Evolutionary conservation across 495 filamentous ascomycete genomes (phyloP), one percentile per base, ranked within the genome.

Genomic region (Aspergillus cristatus): DNA sequence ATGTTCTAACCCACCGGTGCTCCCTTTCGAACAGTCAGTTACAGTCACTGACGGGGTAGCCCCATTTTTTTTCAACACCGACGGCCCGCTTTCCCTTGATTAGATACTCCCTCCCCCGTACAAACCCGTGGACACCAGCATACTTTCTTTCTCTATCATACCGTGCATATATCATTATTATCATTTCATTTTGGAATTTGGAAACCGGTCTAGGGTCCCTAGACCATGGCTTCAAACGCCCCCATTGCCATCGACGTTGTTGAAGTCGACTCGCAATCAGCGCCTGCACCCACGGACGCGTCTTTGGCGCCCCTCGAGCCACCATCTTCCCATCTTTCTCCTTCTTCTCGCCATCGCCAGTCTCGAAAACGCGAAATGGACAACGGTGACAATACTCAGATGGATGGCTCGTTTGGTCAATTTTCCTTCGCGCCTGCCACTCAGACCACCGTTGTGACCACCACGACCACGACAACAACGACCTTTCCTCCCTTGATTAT

Each of bases 381-480:
- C 25, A 50, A 58, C 31, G 51, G 42, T 18, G 51, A 60, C 18
- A 32, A 30, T 18, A 41, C 7, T 2, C 20, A 8, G 20, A 8
- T 4, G 20, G 38, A 32, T 32, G 47, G 45, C 34, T 68, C 63
- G 26, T 49, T 84, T 38, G 82, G 72, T 8, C 76, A 81, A 48
- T 74, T 86, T 38, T 81, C 79, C 11, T 81, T 78, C 53, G 79
- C 75, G 38, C 81, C 81, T 18, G 75, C 82, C 12, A 86, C 82
- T 15, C 72, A 78, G 51, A 84, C 81, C 14, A 85, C 81, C 1
- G 76, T 85, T 7, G 79, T 96, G 43, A 97, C 89, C 3, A 96
- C 91, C 0, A 97, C 90, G 0, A 97, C 89, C 0, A 94, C 86
- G 1, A 96, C 90, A 0, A 95, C 91, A 14, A 81, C 86, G 24